Percentiles rank a stretch among this genome's conserved stretches.
These are phyloP conservation scores for Alternaria hordeiaustralica DNA, from an alignment of 2,329 filamentous ascomycete species.

Conservation along the genomic window DNA sequence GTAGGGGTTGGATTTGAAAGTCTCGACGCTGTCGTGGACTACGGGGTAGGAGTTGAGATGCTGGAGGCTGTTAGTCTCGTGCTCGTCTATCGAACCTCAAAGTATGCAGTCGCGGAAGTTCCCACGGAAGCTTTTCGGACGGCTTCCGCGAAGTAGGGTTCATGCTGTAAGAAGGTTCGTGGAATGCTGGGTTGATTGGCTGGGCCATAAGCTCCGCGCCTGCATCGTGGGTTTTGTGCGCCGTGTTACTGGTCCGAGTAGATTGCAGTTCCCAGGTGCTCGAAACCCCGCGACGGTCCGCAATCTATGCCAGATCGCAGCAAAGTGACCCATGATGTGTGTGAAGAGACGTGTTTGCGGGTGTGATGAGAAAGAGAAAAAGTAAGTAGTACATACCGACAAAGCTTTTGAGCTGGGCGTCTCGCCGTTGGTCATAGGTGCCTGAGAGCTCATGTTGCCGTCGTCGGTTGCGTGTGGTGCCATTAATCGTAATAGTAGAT, in stretches of 20 bases:
- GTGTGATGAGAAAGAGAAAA: background rate
- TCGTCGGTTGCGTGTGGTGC: conserved; percentile 45
- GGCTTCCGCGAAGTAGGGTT: background rate
- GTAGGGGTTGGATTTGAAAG: conserved; percentile 81
- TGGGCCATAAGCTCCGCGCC: conserved; percentile 1
- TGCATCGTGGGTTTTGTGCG: conserved; percentile 15
- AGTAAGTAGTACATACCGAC: conserved; percentile 42
- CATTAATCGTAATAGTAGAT: conserved; percentile 21
- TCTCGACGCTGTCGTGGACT: conserved; percentile 77
- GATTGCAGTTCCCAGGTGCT: conserved; percentile 6
- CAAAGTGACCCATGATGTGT: background rate
- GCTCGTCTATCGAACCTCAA: background rate
- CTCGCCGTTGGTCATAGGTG: conserved; percentile 50
- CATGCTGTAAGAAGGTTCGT: conserved; percentile 3
- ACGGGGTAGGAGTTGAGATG: conserved; percentile 86
- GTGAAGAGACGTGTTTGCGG: background rate
- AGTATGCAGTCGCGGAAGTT: background rate
- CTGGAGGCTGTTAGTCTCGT: conserved; percentile 53
- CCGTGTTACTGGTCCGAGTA: conserved; percentile 14
- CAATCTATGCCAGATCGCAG: background rate
- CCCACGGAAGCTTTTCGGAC: background rate
- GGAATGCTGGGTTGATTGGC: conserved; percentile 15
- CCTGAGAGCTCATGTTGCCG: conserved; percentile 37
- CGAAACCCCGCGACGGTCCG: conserved; percentile 2
- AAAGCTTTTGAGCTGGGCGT: conserved; percentile 48